Evolutionary conservation across 2,329 filamentous ascomycete species (phyloP).

Genomic region (Penicillium glabrum): DNA sequence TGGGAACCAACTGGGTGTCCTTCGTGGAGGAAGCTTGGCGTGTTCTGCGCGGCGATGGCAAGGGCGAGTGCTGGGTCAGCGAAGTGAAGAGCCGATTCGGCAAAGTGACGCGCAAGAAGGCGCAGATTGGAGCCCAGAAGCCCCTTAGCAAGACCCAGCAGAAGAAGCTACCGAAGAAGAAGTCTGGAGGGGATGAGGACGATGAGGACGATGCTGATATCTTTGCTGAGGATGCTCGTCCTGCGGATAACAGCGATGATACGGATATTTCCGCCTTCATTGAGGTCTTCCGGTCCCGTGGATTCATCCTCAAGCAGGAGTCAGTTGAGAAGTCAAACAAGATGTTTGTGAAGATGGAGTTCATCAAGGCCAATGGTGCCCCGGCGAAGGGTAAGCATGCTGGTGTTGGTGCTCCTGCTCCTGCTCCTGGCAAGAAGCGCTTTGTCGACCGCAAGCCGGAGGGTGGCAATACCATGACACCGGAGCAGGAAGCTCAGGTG

Average conservation of each 20-base stretch:
- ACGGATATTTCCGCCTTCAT: conserved; percentile 89
- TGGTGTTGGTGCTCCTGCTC: conserved; percentile 33
- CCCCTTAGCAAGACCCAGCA: conserved; percentile 42
- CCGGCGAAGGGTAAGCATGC: conserved; percentile 73
- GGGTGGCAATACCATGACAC: conserved; percentile 55
- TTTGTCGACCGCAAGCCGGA: conserved; percentile 57
- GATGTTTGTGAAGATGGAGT: conserved; percentile 98
- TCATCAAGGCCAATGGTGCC: conserved; percentile 72
- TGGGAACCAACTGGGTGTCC: conserved; percentile 98
- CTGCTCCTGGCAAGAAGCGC: conserved; percentile 43
- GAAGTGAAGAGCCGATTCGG: conserved; percentile 95
- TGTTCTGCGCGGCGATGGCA: conserved; percentile 80
- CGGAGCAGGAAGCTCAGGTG: conserved; percentile 65
- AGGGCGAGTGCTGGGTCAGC: conserved; percentile 87
- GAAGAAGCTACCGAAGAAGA: conserved; percentile 48
- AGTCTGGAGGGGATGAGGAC: conserved; percentile 47
- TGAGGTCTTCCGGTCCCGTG: conserved; percentile 74
- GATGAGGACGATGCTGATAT: conserved; percentile 56
- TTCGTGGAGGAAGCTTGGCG: conserved; percentile 96
- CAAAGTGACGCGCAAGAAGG: conserved; percentile 50
- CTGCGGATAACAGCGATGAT: conserved; percentile 64
- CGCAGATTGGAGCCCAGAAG: conserved; percentile 38
- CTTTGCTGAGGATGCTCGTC: conserved; percentile 44
- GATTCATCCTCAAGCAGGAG: conserved; percentile 77
- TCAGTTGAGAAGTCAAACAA: conserved; percentile 82